Base-by-base conservation (phyloP, 176 grass and related monocot species). In the Lolium multiflorum region DNA sequence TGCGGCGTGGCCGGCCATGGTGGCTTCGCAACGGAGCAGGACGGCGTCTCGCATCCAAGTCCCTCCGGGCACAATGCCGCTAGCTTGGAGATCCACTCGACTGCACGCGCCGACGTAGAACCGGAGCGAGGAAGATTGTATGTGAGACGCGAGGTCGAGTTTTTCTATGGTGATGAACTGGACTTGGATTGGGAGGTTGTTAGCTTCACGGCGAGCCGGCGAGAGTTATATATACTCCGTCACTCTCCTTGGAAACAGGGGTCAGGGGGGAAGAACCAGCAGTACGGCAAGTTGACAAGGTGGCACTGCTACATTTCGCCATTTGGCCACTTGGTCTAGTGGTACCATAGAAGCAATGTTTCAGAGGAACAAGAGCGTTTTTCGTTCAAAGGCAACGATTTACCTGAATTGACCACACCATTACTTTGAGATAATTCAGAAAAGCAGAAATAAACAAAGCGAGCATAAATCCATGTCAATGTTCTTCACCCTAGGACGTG, bases 21-120 rank as follows among this genome's bases (percentile, higher is more conserved):
- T 9, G 21, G 20, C 18, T 21, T 86, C 22, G 39, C 37, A 39
- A 1, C 43, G 43, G 37, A 59, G 43, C 35, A 67, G 64, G 63
- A 47, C 26, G 71, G 13, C 80, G 16, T 63, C 72, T 88, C 86
- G 79, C 86, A 88, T 88, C 48, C 39, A 86, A 68, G 3, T 12
- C 9, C n/a, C 20, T 12, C 9, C n/a, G 20, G 15, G 57, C 11
- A 54, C 11, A 54, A 55, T 76, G 74, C 18, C 43, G 43, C 1
- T 50, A 0, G 55, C 56, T 44, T 12, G 51, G 66, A 59, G 81
- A 57, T 46, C 13, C 24, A 10, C 43, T 22, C 21, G 41, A 24
- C 16, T 16, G 57, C 4, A 11, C 51, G 47, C 67, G 12, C 20
- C 16, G 48, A 5, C 21, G 39, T 48, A 1, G 82, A 52, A 49